Evolutionary conservation across 331 rosid species (phyloP).

Genomic region (Ulmus americana): DNA sequence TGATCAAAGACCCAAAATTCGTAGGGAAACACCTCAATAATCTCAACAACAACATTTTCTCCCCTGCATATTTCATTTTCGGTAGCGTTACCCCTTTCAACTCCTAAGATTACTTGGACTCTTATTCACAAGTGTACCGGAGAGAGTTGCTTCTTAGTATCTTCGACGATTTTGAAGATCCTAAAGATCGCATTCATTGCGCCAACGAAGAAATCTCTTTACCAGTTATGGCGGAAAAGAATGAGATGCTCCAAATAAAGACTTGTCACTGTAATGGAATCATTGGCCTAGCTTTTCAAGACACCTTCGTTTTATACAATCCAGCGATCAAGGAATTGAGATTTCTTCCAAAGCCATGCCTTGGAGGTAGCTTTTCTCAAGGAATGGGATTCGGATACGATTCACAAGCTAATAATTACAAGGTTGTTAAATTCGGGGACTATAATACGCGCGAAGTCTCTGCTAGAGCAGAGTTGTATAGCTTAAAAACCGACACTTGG

Average conservation of each 20-base stretch:
- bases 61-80: slow-evolving; percentile 8
- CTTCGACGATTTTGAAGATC: neutral
- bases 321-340: neutral
- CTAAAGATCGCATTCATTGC: neutral
- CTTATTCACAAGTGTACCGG: slow-evolving; percentile 7
- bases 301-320: neutral
- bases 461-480: neutral
- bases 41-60: neutral
- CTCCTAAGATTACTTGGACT: neutral
- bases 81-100: too few relatives aligned
- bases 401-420: neutral
- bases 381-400: slow-evolving; percentile 9
- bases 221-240: neutral
- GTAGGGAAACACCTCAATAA: neutral
- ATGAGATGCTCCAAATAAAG: too few relatives aligned
- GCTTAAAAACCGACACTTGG: neutral
- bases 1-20: neutral
- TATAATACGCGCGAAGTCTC: neutral
- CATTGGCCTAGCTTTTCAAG: slow-evolving; percentile 2
- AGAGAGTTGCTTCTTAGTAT: neutral
- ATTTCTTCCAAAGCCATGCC: neutral
- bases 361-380: neutral
- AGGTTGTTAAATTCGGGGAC: neutral
- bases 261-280: slow-evolving; percentile 8
- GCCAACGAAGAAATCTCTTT: neutral